Conservation (phyloP, 148 eudicot species). For the Dysphania ambrosioides region DNA sequence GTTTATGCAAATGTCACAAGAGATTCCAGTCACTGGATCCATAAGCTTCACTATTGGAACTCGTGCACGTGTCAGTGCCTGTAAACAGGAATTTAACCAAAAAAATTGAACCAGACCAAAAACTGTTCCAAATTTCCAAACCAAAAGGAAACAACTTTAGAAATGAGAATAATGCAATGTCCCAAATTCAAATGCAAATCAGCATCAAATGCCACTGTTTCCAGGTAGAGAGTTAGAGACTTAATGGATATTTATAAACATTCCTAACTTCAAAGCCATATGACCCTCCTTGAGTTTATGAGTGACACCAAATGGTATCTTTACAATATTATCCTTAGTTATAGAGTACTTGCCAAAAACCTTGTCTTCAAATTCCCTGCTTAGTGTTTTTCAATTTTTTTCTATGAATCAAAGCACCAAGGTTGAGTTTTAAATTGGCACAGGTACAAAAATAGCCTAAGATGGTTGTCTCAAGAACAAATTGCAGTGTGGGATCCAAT, state of each 20-base stretch:
- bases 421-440: not conserved
- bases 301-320: not conserved
- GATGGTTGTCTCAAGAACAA: not conserved
- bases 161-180: not conserved
- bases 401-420: not conserved
- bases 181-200: not conserved
- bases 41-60: conserved; percentile 96
- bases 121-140: not conserved
- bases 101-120: not conserved
- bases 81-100: conserved; percentile 13
- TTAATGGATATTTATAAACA: not conserved
- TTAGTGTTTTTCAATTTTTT: not conserved
- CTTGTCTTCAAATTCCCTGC: not conserved
- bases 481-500: not conserved
- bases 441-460: not conserved
- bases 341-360: not conserved
- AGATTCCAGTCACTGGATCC: conserved; percentile 86
- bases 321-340: not conserved
- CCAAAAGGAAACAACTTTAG: not conserved
- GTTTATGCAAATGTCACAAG: conserved; percentile 92
- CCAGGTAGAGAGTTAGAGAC: not conserved
- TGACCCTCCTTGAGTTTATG: not conserved
- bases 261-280: not conserved
- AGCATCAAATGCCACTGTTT: not conserved
- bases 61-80: conserved; percentile 91